phyloP scores from a whole-genome alignment of 345 rosid genomes.

The Pseudoturritis turrita region DNA sequence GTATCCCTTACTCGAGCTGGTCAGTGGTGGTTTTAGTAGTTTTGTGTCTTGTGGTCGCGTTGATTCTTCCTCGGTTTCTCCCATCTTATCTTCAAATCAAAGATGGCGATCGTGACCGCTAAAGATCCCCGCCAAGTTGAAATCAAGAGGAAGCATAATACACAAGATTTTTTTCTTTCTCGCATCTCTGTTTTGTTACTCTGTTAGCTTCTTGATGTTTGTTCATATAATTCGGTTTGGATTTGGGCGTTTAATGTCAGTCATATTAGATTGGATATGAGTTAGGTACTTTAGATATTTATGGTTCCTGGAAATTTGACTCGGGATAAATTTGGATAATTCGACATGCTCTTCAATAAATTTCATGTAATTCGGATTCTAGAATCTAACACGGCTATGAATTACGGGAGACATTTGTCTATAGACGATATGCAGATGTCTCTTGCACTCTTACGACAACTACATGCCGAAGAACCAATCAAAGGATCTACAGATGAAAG shows the following conservation, averaged over 20 bases:
- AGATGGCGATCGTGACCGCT: slow-evolving; percentile 36
- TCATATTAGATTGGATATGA: not conserved
- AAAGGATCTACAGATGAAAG: not conserved
- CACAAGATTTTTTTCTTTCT: not conserved
- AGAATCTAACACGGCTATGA: not conserved
- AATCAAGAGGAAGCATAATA: not conserved
- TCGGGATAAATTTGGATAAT: not conserved
- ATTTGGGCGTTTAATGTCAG: not conserved
- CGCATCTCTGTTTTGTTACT: not conserved
- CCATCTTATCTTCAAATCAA: slow-evolving; percentile 41
- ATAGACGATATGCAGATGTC: not conserved
- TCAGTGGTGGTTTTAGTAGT: slow-evolving; percentile 51
- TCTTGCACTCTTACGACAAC: not conserved
- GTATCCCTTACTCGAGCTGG: slow-evolving; percentile 72
- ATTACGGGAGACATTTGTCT: not conserved
- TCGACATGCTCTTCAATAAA: not conserved
- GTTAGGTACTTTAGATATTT: not conserved
- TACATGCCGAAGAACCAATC: not conserved
- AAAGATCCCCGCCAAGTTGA: not conserved
- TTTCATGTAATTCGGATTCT: not conserved
- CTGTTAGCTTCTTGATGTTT: not conserved
- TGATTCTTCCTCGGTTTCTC: slow-evolving; percentile 54
- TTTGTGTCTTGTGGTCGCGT: slow-evolving; percentile 53
- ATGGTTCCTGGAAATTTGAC: not conserved
- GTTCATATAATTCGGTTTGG: not conserved